These are phyloP conservation scores for Graphilbum sp. DNA, from an alignment of 2,329 filamentous ascomycete species.

Conservation along the genomic window DNA sequence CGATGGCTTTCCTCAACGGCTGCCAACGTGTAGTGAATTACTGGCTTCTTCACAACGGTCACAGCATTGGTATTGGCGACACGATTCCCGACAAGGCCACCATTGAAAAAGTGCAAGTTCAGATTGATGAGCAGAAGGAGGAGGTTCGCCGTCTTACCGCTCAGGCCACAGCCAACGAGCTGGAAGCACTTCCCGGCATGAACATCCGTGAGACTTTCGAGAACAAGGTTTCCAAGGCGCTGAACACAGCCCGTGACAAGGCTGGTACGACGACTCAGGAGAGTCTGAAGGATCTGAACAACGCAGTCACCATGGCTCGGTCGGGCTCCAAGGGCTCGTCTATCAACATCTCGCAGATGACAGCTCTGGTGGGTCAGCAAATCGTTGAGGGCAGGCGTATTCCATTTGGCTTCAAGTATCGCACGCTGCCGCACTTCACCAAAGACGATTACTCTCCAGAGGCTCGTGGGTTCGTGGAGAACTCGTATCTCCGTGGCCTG, in stretches of 20 bases:
- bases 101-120: slow-evolving; percentile 67
- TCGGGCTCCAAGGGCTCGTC: slow-evolving; percentile 97
- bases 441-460: slow-evolving; percentile 98
- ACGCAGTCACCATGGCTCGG: slow-evolving; percentile 87
- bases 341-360: slow-evolving; percentile 99
- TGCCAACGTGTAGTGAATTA: slow-evolving; percentile 91
- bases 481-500: slow-evolving; percentile 89
- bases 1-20: slow-evolving; percentile 92
- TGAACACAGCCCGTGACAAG: slow-evolving; percentile 92
- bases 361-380: slow-evolving; percentile 91
- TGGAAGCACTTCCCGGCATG: slow-evolving; percentile 95
- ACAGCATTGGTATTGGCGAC: slow-evolving; percentile 97
- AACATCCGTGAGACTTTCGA: slow-evolving; percentile 97
- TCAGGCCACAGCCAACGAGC: slow-evolving; percentile 65
- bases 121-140: slow-evolving; percentile 66
- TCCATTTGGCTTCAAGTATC: slow-evolving; percentile 97
- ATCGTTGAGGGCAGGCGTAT: slow-evolving; percentile 98
- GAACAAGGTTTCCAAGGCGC: slow-evolving; percentile 82
- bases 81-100: slow-evolving; percentile 82
- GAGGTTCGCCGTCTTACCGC: slow-evolving; percentile 63
- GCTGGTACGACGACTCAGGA: slow-evolving; percentile 86
- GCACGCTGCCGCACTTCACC: slow-evolving; percentile 91
- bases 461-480: slow-evolving; percentile 94
- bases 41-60: slow-evolving; percentile 90
- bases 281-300: slow-evolving; percentile 89